Conservation (phyloP, 2,329 filamentous ascomycete genomes). For the Xylariales sp. region DNA sequence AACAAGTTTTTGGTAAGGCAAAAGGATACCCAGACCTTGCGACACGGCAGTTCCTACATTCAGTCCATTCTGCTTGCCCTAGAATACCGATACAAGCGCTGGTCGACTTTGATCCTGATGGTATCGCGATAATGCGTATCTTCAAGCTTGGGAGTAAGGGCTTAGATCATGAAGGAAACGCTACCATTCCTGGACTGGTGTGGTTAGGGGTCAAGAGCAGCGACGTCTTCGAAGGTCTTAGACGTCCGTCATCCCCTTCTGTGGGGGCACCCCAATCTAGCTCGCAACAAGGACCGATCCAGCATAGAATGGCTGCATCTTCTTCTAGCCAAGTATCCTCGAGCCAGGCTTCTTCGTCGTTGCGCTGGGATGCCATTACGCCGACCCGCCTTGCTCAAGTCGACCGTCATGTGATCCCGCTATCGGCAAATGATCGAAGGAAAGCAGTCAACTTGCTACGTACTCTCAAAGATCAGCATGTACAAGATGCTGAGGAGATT, state of each 20-base stretch:
- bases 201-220: conserved; percentile 60
- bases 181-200: conserved; percentile 44
- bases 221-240: conserved; percentile 29
- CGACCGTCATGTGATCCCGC: too few relatives aligned
- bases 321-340: too few relatives aligned
- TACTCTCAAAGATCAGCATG: conserved; percentile 27
- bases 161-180: conserved; percentile 54
- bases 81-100: conserved; percentile 56
- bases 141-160: conserved; percentile 67
- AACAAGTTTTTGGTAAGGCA: conserved; percentile 41
- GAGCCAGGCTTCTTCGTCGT: too few relatives aligned
- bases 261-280: background rate
- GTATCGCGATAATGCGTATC: conserved; percentile 66
- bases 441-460: conserved; percentile 51
- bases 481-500: conserved; percentile 25
- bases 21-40: conserved; percentile 79
- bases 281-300: conserved; percentile 8
- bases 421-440: too few relatives aligned
- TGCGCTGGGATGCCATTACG: too few relatives aligned
- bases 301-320: too few relatives aligned
- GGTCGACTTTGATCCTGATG: conserved; percentile 74
- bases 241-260: background rate
- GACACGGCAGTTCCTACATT: conserved; percentile 60
- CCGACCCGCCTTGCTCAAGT: too few relatives aligned
- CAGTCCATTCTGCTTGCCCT: conserved; percentile 43